Evolutionary conservation across 768 basidiomycete species (phyloP).

Genomic region (Leccinum arenicola): DNA sequence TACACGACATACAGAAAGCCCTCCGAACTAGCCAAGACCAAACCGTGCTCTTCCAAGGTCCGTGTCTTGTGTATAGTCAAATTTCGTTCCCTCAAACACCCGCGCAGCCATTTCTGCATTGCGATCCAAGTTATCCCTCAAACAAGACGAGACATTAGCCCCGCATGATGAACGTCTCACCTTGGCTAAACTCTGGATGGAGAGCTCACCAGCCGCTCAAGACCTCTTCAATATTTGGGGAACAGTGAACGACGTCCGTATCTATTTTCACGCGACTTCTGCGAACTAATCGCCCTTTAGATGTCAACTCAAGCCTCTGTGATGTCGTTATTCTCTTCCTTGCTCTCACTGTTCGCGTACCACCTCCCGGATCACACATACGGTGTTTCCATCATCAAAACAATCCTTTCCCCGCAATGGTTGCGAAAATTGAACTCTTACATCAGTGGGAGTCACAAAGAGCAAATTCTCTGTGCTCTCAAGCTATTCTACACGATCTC

Average conservation of each 20-base stretch:
- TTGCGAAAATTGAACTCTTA: conserved; percentile 59
- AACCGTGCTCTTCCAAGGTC: conserved; percentile 24
- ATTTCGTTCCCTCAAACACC: background rate
- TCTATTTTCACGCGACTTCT: background rate
- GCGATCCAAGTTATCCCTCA: conserved; percentile 53
- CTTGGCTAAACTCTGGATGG: conserved; percentile 63
- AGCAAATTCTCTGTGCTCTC: conserved; percentile 62
- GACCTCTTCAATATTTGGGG: conserved; percentile 70
- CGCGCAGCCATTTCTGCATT: conserved; percentile 46
- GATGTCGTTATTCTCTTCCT: conserved; percentile 51
- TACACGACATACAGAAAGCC: conserved; percentile 22
- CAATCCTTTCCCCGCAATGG: conserved; percentile 53
- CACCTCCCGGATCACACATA: conserved; percentile 67
- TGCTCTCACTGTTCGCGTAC: conserved; percentile 60
- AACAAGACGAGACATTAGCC: conserved; percentile 46
- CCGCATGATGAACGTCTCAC: conserved; percentile 59
- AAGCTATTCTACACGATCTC: conserved; percentile 64
- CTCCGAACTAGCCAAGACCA: conserved; percentile 15
- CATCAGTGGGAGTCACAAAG: conserved; percentile 58
- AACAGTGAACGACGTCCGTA: conserved; percentile 45
- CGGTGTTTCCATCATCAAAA: conserved; percentile 62
- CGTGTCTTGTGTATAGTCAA: background rate
- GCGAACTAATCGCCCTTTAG: conserved; percentile 27
- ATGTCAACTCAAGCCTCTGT: conserved; percentile 42
- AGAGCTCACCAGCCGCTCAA: conserved; percentile 49